Evolutionary conservation across 1,139 yeast species (phyloP).

Genomic region (Yamadazyma mexicana): DNA sequence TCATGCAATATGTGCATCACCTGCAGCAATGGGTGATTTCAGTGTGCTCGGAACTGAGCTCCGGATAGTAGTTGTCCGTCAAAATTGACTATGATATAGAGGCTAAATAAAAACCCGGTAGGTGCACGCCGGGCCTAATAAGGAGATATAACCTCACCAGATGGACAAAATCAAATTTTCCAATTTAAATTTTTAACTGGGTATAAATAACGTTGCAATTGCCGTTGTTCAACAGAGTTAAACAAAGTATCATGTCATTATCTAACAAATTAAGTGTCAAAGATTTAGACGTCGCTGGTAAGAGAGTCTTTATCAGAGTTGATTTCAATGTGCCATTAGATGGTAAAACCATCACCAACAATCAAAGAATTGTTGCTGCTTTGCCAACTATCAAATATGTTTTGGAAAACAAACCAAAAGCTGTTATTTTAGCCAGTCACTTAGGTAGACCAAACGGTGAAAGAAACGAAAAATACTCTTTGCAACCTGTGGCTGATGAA

Average conservation of each 20-base stretch:
- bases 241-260: constrained; percentile 63
- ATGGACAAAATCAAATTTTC: constrained; percentile 13
- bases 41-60: background rate
- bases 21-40: too few species aligned
- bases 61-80: constrained; percentile 14
- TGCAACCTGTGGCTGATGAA: constrained; percentile 89
- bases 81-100: background rate
- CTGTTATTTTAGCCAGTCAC: constrained; percentile 88
- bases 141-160: constrained; percentile 17
- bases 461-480: constrained; percentile 75
- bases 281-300: constrained; percentile 81
- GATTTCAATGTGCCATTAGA: constrained; percentile 98
- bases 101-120: constrained; percentile 6
- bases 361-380: constrained; percentile 98
- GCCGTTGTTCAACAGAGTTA: constrained; percentile 1
- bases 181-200: too few species aligned
- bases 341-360: constrained; percentile 94
- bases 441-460: constrained; percentile 98
- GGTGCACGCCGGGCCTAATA: constrained; percentile 1
- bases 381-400: constrained; percentile 95
- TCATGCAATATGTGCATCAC: too few species aligned
- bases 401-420: constrained; percentile 84
- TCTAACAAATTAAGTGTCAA: constrained; percentile 88
- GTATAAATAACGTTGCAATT: constrained; percentile 2
- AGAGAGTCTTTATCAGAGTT: constrained; percentile 94